Evolutionary conservation across 306 rosid species (phyloP), one percentile per base, ranked within the genome.

Genomic region (Quercus glauca): DNA sequence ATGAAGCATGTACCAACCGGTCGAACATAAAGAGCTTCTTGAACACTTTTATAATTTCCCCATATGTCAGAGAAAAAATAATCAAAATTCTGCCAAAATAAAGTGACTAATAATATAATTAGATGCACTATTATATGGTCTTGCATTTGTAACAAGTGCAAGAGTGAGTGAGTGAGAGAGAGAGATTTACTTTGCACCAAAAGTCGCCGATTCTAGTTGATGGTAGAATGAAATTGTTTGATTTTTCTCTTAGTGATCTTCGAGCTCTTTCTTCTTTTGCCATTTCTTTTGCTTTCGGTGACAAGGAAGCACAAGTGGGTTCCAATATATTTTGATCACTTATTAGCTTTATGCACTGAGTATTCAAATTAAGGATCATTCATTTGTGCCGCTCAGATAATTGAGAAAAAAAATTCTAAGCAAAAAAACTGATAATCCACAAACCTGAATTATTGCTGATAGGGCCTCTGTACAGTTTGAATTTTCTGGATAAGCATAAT

Each of bases 21-120:
- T 28, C 76, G 71, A 78, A 78, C 82, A 41, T 57, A 33, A 13
- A 78, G 82, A 45, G 82, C 82, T 10, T 69, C 82, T 45, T 43
- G 76, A 76, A 78, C 82, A 21, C 53, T 49, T 58, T 28, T 13
- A n/a, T 69, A 58, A 43, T 78, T 78, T 57, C 55, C 55, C 82
- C 82, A 78, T 26, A 26, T 15, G 51, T 43, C 76, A 13, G 58
- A 17, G 2, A 78, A 60, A 71, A 78, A 37, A 70, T 78, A 78
- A 19, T 73, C 60, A 65, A 78, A 78, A 57, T 78, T 78, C 82
- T 78, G 82, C 71, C 19, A 17, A 8, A 37, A 18, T 13, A 31
- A 19, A 68, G n/a, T 19, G 26, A 49, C 23, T 4, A 68, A 68
- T 1, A 23, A 23, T 59, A 25, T 21, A 59, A 23, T 59, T 3